Evolutionary conservation across 2,329 filamentous ascomycete species (phyloP).

Genomic region (Calonectria pteridis): DNA sequence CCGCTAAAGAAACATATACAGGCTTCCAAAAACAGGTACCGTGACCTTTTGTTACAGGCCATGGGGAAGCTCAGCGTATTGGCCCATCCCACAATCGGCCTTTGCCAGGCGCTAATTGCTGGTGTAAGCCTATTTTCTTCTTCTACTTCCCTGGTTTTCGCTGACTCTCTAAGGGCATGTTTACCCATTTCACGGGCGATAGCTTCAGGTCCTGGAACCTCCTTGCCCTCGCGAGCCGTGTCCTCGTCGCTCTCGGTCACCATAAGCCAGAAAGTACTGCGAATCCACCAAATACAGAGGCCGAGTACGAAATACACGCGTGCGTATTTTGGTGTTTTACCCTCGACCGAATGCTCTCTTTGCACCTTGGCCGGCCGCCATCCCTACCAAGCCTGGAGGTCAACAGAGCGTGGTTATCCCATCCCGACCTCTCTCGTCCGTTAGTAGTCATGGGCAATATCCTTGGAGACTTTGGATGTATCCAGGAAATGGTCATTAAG

Average conservation of each 20-base stretch:
- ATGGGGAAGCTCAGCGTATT: slow-evolving; percentile 4
- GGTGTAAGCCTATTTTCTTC: not conserved
- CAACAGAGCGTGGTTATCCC: slow-evolving; percentile 13
- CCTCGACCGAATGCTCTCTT: slow-evolving; percentile 6
- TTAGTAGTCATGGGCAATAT: slow-evolving; percentile 5
- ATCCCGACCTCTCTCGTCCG: not conserved
- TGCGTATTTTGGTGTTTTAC: slow-evolving; percentile 14
- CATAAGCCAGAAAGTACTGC: slow-evolving; percentile 3
- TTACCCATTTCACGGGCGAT: not conserved
- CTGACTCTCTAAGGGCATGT: not conserved
- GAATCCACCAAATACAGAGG: not conserved
- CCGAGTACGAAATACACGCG: slow-evolving; percentile 4
- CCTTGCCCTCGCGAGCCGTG: slow-evolving; percentile 4
- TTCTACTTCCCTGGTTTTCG: not conserved
- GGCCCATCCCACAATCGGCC: slow-evolving; percentile 7
- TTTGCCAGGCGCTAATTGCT: slow-evolving; percentile 8
- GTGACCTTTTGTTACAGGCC: not conserved
- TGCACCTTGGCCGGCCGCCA: slow-evolving; percentile 11
- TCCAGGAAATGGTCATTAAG: not conserved
- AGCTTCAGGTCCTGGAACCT: slow-evolving; percentile 10
- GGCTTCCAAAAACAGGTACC: slow-evolving; percentile 6
- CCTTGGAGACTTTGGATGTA: slow-evolving; percentile 8
- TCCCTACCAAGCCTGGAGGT: slow-evolving; percentile 6
- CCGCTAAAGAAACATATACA: not conserved
- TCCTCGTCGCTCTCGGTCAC: slow-evolving; percentile 10